Conservation (phyloP, 2,329 filamentous ascomycete species). For the Xylaria sp. region DNA sequence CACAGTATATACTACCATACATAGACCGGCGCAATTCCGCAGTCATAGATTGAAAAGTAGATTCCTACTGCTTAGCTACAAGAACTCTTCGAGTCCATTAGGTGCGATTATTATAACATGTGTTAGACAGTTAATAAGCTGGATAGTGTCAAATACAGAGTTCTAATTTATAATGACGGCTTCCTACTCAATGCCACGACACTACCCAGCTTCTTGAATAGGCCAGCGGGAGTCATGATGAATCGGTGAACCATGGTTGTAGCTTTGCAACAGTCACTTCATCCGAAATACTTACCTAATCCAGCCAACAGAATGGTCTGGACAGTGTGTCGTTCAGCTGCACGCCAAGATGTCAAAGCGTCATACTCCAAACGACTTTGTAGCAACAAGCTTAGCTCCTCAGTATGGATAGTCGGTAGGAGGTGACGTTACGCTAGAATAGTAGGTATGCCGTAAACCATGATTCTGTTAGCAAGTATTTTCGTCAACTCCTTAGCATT, state of each 20-base stretch:
- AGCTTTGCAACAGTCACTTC: not conserved
- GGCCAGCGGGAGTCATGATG: not conserved
- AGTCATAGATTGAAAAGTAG: not conserved
- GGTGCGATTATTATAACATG: not conserved
- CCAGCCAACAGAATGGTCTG: not conserved
- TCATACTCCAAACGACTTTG: constrained; percentile 3
- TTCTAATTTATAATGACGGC: not conserved
- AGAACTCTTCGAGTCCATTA: not conserved
- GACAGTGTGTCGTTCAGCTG: not conserved
- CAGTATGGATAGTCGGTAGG: not conserved
- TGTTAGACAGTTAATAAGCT: not conserved
- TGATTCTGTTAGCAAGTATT: constrained; percentile 2
- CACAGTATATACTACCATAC: not conserved
- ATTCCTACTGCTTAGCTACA: not conserved
- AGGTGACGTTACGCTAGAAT: constrained; percentile 17
- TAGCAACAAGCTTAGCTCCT: constrained; percentile 10
- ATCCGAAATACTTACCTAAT: not conserved
- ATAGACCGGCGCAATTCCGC: not conserved
- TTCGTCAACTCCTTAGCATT: not conserved
- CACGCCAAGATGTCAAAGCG: constrained; percentile 21
- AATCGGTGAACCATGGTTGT: not conserved
- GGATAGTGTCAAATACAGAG: not conserved
- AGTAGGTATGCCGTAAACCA: not conserved
- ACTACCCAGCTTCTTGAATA: not conserved
- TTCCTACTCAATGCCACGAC: not conserved